phyloP scores from a whole-genome alignment of 306 rosid species.

The Acacia crassicarpa region DNA sequence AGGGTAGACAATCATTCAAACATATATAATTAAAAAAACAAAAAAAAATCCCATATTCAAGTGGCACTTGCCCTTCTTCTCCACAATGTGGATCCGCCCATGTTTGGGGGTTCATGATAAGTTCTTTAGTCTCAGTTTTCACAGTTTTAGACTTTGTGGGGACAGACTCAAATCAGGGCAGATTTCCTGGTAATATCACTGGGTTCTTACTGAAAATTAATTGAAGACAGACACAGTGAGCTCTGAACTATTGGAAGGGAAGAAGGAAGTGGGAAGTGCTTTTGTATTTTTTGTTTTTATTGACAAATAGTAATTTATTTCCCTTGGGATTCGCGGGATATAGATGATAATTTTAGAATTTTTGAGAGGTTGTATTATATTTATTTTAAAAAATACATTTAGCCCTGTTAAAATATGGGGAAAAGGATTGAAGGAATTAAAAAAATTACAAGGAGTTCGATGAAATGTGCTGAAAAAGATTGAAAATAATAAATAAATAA shows the following conservation, averaged over 20 bases:
- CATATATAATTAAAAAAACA: no score
- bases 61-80: no score
- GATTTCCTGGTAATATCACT: neutral
- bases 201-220: neutral
- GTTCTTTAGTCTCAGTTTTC: neutral
- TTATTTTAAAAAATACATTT: no score
- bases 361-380: neutral
- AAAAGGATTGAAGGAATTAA: no score
- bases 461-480: no score
- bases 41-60: no score
- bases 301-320: neutral
- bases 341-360: neutral
- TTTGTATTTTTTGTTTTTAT: neutral
- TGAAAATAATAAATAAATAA: no score
- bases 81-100: no score
- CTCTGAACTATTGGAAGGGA: constrained; percentile 1
- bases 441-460: no score
- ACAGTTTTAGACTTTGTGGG: neutral
- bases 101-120: neutral
- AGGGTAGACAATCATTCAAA: no score
- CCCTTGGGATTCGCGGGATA: neutral
- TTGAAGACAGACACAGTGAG: neutral
- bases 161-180: constrained; percentile 3
- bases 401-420: no score
- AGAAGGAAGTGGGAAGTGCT: constrained; percentile 4